Conservation (phyloP, 345 rosid genomes). For the Aquilaria sinensis region DNA sequence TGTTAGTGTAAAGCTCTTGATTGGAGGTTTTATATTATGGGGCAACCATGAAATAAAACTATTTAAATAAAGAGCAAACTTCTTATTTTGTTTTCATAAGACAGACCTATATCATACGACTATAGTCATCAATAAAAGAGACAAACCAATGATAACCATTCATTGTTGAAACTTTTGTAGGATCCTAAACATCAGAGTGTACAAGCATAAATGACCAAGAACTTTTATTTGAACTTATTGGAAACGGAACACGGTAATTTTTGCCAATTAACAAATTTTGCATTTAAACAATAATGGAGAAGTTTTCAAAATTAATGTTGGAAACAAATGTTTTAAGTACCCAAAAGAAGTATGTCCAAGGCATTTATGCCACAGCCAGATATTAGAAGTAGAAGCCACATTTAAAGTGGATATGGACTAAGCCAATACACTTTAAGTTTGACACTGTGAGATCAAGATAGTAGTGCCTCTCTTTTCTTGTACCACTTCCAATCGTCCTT, state of each 20-base stretch:
- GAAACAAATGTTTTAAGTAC: neutral
- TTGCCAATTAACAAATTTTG: too few species aligned
- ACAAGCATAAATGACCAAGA: neutral
- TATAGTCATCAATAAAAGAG: constrained; percentile 8
- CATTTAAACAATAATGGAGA: too few species aligned
- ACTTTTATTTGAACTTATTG: too few species aligned
- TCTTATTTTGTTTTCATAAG: neutral
- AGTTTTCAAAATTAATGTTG: neutral
- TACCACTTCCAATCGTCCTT: neutral
- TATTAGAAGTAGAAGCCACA: neutral
- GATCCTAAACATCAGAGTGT: constrained; percentile 1
- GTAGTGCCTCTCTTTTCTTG: neutral
- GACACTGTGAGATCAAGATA: neutral
- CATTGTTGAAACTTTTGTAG: neutral
- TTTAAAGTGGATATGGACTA: neutral
- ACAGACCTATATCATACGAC: constrained; percentile 1
- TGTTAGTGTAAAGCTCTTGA: neutral
- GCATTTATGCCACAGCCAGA: neutral
- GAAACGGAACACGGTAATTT: too few species aligned
- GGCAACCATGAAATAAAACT: neutral
- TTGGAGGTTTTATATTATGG: neutral
- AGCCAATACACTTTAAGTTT: neutral
- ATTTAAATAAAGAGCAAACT: neutral
- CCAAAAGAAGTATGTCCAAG: neutral
- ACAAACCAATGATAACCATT: neutral